These are phyloP conservation scores for Candida tetrigidarum DNA, from an alignment of 1,139 yeast species.

Conservation along the genomic window DNA sequence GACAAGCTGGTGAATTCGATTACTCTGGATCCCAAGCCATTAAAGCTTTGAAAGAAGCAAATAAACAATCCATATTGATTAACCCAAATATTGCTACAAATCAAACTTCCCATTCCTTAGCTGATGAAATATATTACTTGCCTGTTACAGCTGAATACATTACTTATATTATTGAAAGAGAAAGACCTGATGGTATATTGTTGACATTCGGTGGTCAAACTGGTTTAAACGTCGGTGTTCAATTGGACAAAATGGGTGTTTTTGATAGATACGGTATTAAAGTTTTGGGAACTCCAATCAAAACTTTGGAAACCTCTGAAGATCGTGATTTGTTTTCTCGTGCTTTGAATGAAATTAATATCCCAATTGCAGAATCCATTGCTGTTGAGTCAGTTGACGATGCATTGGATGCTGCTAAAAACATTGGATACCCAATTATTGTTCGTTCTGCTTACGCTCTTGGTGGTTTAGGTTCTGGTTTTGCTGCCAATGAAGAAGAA, in stretches of 20 bases:
- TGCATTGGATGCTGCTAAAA: constrained; percentile 84
- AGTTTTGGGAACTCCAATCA: constrained; percentile 96
- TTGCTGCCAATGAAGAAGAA: constrained; percentile 83
- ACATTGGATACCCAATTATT: constrained; percentile 93
- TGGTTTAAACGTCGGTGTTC: constrained; percentile 93
- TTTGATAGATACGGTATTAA: constrained; percentile 89
- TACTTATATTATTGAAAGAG: constrained; percentile 91
- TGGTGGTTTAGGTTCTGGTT: constrained; percentile 99
- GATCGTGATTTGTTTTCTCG: constrained; percentile 96
- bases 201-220: constrained; percentile 99
- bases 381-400: constrained; percentile 95
- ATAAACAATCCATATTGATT: constrained; percentile 81
- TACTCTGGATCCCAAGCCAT: constrained; percentile 98
- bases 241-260: constrained; percentile 78
- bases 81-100: constrained; percentile 98
- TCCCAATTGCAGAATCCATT: constrained; percentile 94
- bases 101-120: constrained; percentile 94
- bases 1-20: constrained; percentile 99
- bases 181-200: constrained; percentile 93
- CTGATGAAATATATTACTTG: constrained; percentile 91
- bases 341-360: constrained; percentile 90
- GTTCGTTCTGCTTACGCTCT: constrained; percentile 97
- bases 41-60: constrained; percentile 91
- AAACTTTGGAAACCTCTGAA: constrained; percentile 93
- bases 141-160: constrained; percentile 98